phyloP scores from a whole-genome alignment of 1,284 basidiomycete species.

The Gomphus sp. region DNA sequence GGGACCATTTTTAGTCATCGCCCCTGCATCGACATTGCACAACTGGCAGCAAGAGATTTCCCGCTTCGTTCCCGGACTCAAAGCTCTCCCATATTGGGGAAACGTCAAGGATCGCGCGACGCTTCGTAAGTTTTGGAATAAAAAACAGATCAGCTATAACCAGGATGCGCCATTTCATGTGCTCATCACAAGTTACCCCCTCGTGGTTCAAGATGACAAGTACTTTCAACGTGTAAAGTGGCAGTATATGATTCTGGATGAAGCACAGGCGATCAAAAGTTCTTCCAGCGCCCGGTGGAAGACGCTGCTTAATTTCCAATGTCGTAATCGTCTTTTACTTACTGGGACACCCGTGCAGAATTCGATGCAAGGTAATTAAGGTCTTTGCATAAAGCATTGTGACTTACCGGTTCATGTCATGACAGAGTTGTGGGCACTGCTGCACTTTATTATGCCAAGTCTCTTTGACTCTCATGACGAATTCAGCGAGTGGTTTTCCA shows the following conservation, averaged over 20 bases:
- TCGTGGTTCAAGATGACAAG: constrained; percentile 95
- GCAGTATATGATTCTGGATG: constrained; percentile 99
- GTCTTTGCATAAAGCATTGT: constrained; percentile 3
- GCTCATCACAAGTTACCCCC: constrained; percentile 94
- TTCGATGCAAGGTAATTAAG: constrained; percentile 87
- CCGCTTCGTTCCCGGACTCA: constrained; percentile 89
- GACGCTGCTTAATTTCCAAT: constrained; percentile 91
- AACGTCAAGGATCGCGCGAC: constrained; percentile 94
- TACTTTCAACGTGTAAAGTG: constrained; percentile 98
- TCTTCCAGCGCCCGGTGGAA: constrained; percentile 98
- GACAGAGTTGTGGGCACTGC: constrained; percentile 96
- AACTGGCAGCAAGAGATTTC: constrained; percentile 99
- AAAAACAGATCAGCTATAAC: constrained; percentile 94
- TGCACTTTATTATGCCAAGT: constrained; percentile 99
- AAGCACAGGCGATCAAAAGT: constrained; percentile 99
- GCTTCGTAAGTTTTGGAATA: constrained; percentile 96
- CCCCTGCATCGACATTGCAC: constrained; percentile 95
- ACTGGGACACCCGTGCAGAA: constrained; percentile 99
- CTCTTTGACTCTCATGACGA: constrained; percentile 99
- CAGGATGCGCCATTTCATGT: constrained; percentile 96
- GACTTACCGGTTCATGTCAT: constrained; percentile 12
- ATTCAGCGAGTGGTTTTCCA: constrained; percentile 99
- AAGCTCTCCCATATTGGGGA: constrained; percentile 98
- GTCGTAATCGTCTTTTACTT: constrained; percentile 89
- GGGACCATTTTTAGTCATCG: constrained; percentile 99